A percentile compares a stretch with the other conserved stretches of the same genome.
Conservation (phyloP, 345 rosid species). For the Salix suchowensis region DNA sequence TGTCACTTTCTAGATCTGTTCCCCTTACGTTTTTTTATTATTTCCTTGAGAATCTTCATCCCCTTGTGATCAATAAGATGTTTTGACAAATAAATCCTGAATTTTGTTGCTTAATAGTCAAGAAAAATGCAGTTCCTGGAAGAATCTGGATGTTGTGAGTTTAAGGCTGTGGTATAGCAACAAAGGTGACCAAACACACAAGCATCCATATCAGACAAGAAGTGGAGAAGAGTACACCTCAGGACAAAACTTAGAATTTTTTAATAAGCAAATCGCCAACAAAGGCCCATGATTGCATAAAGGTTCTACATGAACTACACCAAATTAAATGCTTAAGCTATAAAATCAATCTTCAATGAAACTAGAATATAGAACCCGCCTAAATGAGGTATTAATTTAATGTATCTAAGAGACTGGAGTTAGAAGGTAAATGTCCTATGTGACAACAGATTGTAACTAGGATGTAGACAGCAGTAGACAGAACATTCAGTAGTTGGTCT, state of each 20-base stretch:
- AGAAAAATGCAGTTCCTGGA: too few species aligned
- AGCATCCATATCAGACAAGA: neutral
- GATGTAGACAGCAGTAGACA: constrained; percentile 2
- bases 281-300: neutral
- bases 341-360: constrained; percentile 9
- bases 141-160: neutral
- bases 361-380: constrained; percentile 23
- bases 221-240: neutral
- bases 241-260: neutral
- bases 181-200: neutral
- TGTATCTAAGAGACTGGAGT: constrained; percentile 8
- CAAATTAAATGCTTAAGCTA: constrained; percentile 6
- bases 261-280: neutral
- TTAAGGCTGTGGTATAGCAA: neutral
- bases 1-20: neutral
- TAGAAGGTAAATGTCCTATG: constrained; percentile 17
- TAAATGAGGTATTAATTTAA: constrained; percentile 11
- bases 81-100: neutral
- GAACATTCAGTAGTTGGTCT: neutral
- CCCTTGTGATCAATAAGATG: neutral
- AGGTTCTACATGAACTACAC: constrained; percentile 12
- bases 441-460: constrained; percentile 16
- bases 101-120: too few species aligned
- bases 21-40: too few species aligned
- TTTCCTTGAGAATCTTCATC: neutral